Conservation (phyloP, 257 asterid species). For the Solanum microdontum region DNA sequence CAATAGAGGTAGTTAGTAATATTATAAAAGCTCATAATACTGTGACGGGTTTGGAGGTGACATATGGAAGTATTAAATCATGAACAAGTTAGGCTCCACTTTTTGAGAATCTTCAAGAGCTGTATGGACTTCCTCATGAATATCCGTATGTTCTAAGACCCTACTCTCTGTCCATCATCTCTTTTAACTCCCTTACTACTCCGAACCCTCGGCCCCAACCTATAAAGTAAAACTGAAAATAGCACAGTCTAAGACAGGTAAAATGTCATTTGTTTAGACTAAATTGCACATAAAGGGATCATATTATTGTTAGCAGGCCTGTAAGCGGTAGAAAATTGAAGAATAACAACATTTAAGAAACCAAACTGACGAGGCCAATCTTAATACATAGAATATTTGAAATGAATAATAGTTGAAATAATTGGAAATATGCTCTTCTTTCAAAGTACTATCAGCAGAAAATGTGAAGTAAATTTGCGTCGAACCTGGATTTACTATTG, state of each 20-base stretch:
- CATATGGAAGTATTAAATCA: not conserved
- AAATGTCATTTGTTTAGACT: not conserved
- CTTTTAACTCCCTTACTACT: not conserved
- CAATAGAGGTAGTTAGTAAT: not conserved
- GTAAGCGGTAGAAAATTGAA: conserved; percentile 14
- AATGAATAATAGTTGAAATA: conserved; percentile 31
- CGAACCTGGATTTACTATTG: conserved; percentile 33
- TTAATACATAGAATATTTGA: not conserved
- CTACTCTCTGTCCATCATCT: not conserved
- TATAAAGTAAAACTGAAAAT: not conserved
- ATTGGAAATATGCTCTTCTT: conserved; percentile 52
- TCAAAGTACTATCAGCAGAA: not conserved
- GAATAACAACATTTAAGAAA: not conserved
- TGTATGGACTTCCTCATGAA: not conserved
- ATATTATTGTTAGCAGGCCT: conserved; percentile 26
- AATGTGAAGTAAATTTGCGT: conserved; percentile 52
- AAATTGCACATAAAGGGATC: not conserved
- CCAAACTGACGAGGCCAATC: not conserved
- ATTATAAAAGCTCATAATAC: not conserved
- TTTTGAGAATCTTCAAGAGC: not conserved
- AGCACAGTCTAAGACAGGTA: not conserved
- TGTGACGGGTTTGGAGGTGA: not conserved
- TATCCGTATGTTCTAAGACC: not conserved
- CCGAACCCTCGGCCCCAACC: not conserved
- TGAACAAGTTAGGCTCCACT: not conserved